These are phyloP conservation scores for Corchorus capsularis DNA, from an alignment of 345 rosid genomes.

Conservation along the genomic window DNA sequence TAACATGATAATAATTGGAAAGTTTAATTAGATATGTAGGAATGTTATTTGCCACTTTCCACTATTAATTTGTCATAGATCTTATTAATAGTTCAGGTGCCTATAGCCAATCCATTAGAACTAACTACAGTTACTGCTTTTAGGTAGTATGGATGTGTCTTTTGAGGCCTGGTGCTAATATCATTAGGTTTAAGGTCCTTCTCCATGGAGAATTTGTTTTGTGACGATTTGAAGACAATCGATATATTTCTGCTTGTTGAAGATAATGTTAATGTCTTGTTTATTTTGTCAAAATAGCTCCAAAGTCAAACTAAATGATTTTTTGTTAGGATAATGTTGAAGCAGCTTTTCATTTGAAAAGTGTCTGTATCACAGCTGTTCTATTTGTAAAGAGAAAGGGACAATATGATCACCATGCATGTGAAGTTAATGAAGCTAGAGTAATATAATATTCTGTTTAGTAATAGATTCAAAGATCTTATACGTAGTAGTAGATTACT, in stretches of 20 bases:
- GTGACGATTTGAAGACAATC: background rate
- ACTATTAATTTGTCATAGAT: background rate
- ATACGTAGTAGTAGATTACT: background rate
- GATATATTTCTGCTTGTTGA: background rate
- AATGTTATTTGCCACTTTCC: background rate
- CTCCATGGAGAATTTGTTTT: background rate
- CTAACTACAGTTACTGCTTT: background rate
- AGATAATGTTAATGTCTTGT: background rate
- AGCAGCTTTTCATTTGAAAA: background rate
- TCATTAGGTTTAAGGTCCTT: constrained; percentile 1
- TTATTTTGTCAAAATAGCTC: background rate
- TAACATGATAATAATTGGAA: background rate
- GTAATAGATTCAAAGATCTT: background rate
- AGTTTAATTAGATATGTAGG: background rate
- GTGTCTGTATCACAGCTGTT: background rate
- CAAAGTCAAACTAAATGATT: background rate
- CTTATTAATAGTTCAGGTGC: background rate
- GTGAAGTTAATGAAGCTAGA: background rate
- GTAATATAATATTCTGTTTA: background rate
- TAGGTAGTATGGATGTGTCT: constrained; percentile 6
- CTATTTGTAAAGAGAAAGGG: background rate
- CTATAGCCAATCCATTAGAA: background rate
- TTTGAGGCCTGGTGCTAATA: background rate
- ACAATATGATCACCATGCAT: background rate
- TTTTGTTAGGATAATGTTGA: background rate